Base-by-base conservation (phyloP, 179 eudicot species). In the Nepenthes alata region DNA sequence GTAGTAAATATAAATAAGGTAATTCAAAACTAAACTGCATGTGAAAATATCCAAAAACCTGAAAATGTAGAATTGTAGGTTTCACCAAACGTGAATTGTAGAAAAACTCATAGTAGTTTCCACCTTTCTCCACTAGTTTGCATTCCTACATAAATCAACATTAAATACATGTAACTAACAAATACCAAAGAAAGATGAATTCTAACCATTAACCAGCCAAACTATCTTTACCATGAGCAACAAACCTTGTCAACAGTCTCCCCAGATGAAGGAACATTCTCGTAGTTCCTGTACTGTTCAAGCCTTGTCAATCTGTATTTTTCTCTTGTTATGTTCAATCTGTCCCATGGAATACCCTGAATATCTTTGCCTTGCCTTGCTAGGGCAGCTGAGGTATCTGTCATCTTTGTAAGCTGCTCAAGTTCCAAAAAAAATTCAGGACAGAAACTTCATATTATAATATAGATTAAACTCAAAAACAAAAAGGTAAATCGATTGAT, bases 61-160 rank as follows among this genome's bases (percentile, higher is more conserved):
- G 97, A 65, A 88, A 88, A 73, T 90, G 97, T 54, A 83, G 81
- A 58, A 90, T 85, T 15, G 97, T 87, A 65, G 97, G 90, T 69
- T 90, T 90, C 75, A 87, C 97, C 51, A 78, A 41, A 71, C 97
- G 83, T 56, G 97, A 78, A 69, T 90, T 90, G 68, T 82, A 72
- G 39, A 78, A 85, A 64, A 90, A 90, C 1, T 90, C 94, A 48
- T 55, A 90, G 74, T 80, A 88, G 41, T 64, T 77, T 53, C 90
- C 90, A 61, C 88, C 90, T 71, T 79, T 87, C 55, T 77, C 78
- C 60, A 70, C 75, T 50, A 72, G 71, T 63, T 75, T 80, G 78
- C 83, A 85, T 70, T 81, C 90, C 97, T 90, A 53, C 53, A 44
- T 13, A 62, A 64, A 55, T 9, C 57, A 69, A 70, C 47, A 25